A percentile compares a stretch with the other conserved stretches of the same genome.
These are phyloP conservation scores for Ophiostoma ulmi DNA, from an alignment of 2,329 filamentous ascomycete genomes.

Conservation along the genomic window DNA sequence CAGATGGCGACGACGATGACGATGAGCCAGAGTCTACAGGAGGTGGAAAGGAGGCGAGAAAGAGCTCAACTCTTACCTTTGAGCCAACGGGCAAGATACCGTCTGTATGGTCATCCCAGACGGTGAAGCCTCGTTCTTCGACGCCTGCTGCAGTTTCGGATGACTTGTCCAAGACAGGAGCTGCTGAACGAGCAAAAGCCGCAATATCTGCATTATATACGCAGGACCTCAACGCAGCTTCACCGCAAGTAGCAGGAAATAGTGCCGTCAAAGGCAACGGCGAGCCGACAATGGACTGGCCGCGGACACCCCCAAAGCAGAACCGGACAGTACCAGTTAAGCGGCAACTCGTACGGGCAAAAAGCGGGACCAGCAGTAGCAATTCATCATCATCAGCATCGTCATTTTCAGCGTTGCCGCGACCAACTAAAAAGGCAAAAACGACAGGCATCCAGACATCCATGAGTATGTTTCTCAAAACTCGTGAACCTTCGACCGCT, in stretches of 20 bases:
- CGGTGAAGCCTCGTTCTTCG: neutral
- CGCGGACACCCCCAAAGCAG: neutral
- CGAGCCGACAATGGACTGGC: neutral
- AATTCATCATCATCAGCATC: neutral
- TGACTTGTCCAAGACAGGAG: neutral
- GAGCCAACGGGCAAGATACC: neutral
- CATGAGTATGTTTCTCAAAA: slow-evolving; percentile 26
- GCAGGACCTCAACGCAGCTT: neutral
- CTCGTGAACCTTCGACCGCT: neutral
- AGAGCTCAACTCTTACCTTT: neutral
- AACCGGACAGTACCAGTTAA: neutral
- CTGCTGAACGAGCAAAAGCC: neutral
- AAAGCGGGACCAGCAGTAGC: neutral
- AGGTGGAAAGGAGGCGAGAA: neutral
- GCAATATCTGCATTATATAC: neutral
- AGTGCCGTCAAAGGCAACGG: no score
- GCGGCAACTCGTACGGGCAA: slow-evolving; percentile 13
- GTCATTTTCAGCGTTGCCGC: neutral
- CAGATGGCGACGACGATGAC: slow-evolving; percentile 10
- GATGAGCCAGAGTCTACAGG: neutral
- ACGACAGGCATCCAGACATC: slow-evolving; percentile 24
- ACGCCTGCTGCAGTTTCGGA: neutral
- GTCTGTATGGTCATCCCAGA: neutral
- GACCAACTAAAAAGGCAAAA: slow-evolving; percentile 22
- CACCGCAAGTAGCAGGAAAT: neutral